These are phyloP conservation scores for Phragmites australis DNA, from an alignment of 176 grass and related monocot genomes.

Conservation along the genomic window DNA sequence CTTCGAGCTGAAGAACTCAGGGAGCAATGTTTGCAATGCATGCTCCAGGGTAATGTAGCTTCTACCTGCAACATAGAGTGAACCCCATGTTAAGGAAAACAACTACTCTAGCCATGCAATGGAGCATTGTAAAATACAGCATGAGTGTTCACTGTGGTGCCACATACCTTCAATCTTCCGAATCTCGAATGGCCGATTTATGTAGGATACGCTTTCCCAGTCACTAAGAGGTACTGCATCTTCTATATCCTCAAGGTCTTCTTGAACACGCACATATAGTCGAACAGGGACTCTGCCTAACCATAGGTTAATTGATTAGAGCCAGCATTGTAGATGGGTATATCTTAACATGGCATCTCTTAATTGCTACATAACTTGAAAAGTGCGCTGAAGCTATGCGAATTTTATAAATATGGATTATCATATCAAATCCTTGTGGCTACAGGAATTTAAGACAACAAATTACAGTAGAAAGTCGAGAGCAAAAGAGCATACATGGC, in stretches of 20 bases:
- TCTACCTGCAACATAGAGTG: slow-evolving; percentile 31
- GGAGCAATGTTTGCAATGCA: slow-evolving; percentile 63
- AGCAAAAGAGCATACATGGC: slow-evolving; percentile 56
- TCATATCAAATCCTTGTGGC: background rate
- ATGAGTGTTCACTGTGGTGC: background rate
- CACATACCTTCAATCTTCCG: slow-evolving; percentile 67
- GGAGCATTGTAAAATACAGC: background rate
- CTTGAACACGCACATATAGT: slow-evolving; percentile 72
- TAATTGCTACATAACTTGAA: slow-evolving; percentile 6
- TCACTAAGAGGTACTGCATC: slow-evolving; percentile 57
- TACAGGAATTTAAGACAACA: background rate
- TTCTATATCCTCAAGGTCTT: slow-evolving; percentile 74
- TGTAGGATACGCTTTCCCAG: slow-evolving; percentile 90
- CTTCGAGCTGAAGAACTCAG: slow-evolving; percentile 60
- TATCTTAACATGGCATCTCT: background rate
- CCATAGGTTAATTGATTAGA: slow-evolving; percentile 45
- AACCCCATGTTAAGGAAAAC: background rate
- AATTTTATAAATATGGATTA: slow-evolving; percentile 3
- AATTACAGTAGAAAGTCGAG: slow-evolving; percentile 1
- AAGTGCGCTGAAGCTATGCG: background rate
- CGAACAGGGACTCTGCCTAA: slow-evolving; percentile 98
- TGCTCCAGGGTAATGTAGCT: slow-evolving; percentile 65
- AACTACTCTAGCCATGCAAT: background rate
- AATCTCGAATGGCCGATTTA: slow-evolving; percentile 80
- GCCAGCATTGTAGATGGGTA: background rate